These are phyloP conservation scores for Beverwykella pulmonaria DNA, from an alignment of 495 filamentous ascomycete species.

Conservation along the genomic window DNA sequence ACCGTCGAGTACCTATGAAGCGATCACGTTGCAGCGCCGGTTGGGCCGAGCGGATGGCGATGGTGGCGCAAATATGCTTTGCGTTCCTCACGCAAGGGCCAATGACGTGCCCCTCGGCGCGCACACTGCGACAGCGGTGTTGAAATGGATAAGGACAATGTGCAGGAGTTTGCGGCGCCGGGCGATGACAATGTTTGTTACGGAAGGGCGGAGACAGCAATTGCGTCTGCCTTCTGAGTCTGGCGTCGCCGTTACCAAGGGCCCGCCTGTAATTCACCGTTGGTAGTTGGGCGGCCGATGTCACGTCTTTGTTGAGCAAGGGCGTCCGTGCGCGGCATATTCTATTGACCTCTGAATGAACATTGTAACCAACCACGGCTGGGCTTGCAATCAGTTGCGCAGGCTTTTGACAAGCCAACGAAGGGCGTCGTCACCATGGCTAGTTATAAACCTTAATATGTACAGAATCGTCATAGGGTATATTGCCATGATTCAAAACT, in stretches of 20 bases:
- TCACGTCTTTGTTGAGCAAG: background rate
- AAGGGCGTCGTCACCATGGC: too few species aligned
- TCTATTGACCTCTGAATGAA: background rate
- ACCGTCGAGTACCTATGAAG: conserved; percentile 9
- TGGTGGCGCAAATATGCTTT: background rate
- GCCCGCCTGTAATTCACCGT: background rate
- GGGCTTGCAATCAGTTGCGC: too few species aligned
- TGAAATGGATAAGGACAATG: background rate
- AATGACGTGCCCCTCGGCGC: conserved; percentile 4
- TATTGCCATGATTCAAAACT: background rate
- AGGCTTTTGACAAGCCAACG: too few species aligned
- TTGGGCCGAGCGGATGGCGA: background rate
- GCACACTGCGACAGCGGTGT: background rate
- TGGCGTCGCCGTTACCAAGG: background rate
- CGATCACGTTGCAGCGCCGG: conserved; percentile 7
- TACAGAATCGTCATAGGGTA: background rate
- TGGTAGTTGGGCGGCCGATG: background rate
- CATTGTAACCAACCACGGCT: too few species aligned
- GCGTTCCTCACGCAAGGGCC: background rate
- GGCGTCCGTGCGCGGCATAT: background rate
- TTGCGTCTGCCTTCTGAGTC: background rate
- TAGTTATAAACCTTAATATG: too few species aligned
- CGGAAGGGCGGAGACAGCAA: background rate
- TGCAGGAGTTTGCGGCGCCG: background rate
- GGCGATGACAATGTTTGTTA: background rate